These are phyloP conservation scores for Juglanconis sp. DNA, from an alignment of 2,329 filamentous ascomycete genomes.

Conservation along the genomic window DNA sequence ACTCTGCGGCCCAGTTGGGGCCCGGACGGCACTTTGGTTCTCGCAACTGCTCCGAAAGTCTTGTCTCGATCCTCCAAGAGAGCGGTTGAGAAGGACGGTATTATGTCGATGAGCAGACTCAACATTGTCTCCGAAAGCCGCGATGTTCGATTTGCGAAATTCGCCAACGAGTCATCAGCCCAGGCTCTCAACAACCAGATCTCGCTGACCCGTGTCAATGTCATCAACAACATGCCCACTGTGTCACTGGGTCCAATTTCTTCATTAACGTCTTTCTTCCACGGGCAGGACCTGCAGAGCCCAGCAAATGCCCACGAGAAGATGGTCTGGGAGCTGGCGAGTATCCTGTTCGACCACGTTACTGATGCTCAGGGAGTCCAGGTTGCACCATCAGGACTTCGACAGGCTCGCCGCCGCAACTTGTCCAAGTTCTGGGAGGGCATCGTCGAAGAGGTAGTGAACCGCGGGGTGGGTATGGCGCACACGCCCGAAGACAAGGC, in stretches of 20 bases:
- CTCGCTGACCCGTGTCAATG: slow-evolving; percentile 49
- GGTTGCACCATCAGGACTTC: slow-evolving; percentile 10
- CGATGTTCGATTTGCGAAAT: slow-evolving; percentile 63
- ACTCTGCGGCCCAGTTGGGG: slow-evolving; percentile 79
- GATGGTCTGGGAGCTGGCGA: slow-evolving; percentile 79
- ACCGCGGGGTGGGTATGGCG: slow-evolving; percentile 54
- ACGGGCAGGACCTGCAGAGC: slow-evolving; percentile 31
- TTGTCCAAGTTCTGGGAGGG: slow-evolving; percentile 66
- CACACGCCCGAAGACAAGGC: slow-evolving; percentile 76
- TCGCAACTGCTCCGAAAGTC: slow-evolving; percentile 20
- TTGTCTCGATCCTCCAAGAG: slow-evolving; percentile 15
- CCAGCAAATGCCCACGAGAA: slow-evolving; percentile 57
- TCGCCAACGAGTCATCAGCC: slow-evolving; percentile 56
- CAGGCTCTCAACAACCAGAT: slow-evolving; percentile 55
- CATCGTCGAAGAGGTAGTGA: slow-evolving; percentile 60
- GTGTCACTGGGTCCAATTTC: slow-evolving; percentile 46
- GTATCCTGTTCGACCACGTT: slow-evolving; percentile 79
- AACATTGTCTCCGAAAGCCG: slow-evolving; percentile 61
- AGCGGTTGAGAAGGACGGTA: slow-evolving; percentile 37
- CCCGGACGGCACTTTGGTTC: slow-evolving; percentile 66
- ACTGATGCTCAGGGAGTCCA: slow-evolving; percentile 28
- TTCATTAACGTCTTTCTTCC: slow-evolving; percentile 48
- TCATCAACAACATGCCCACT: slow-evolving; percentile 57
- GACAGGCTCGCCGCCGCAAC: slow-evolving; percentile 52
- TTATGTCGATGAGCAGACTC: slow-evolving; percentile 52